A percentile compares a stretch with the other conserved stretches of the same genome.
These are phyloP conservation scores for Cyberlindnera xylosilytica DNA, from an alignment of 805 yeast genomes.

Conservation along the genomic window DNA sequence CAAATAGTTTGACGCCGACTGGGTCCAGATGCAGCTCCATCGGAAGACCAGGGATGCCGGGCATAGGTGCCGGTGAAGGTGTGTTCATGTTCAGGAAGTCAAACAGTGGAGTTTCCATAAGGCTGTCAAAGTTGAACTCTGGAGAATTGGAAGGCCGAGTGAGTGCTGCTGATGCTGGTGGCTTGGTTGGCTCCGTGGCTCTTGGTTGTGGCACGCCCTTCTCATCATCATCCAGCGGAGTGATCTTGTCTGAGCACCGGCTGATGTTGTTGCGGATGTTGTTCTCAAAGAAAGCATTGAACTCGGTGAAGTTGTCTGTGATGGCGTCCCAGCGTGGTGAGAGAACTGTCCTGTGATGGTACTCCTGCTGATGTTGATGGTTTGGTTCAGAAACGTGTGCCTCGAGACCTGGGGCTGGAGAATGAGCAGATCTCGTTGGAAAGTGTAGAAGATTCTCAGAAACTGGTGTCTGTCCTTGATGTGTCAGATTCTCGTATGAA, in stretches of 20 bases:
- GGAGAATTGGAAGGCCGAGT: background rate
- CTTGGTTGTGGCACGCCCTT: background rate
- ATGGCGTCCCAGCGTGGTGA: constrained; percentile 18
- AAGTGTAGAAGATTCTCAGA: constrained; percentile 20
- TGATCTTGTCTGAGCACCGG: constrained; percentile 17
- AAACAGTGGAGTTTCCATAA: constrained; percentile 12
- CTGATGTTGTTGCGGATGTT: constrained; percentile 21
- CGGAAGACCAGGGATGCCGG: constrained; percentile 19
- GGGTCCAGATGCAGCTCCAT: constrained; percentile 34
- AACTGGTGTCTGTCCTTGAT: constrained; percentile 23
- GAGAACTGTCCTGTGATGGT: background rate
- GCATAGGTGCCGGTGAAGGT: constrained; percentile 14
- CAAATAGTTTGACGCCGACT: constrained; percentile 41
- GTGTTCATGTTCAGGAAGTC: constrained; percentile 15
- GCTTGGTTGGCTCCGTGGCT: too few relatives aligned
- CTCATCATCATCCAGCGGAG: constrained; percentile 9
- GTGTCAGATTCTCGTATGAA: too few relatives aligned
- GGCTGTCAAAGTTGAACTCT: constrained; percentile 6
- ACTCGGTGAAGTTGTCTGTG: constrained; percentile 13
- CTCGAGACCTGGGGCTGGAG: constrained; percentile 8
- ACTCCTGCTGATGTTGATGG: background rate
- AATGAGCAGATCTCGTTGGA: constrained; percentile 11
- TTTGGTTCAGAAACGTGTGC: background rate
- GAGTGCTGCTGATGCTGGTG: constrained; percentile 2
- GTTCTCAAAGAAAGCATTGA: constrained; percentile 26